phyloP scores from a whole-genome alignment of 2,329 filamentous ascomycete species.

The Corinectria fuckeliana region DNA sequence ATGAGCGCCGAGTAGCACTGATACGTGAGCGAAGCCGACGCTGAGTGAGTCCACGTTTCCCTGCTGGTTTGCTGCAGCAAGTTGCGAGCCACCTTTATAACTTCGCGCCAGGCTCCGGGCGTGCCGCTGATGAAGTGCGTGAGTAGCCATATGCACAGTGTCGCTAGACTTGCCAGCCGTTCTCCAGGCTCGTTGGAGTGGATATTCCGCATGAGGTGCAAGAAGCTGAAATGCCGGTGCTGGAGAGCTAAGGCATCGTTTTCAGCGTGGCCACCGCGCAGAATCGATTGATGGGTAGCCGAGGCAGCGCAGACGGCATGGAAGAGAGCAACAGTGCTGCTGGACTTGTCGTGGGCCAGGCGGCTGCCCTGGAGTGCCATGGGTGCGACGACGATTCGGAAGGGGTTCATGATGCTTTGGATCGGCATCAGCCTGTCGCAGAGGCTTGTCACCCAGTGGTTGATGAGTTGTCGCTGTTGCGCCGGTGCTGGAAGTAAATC shows the following conservation, averaged over 20 bases:
- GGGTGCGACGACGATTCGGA: not conserved
- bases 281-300: not conserved
- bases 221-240: not conserved
- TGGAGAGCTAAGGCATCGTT: not conserved
- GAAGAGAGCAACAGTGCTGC: not conserved
- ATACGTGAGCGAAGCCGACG: not conserved
- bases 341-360: not conserved
- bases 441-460: not conserved
- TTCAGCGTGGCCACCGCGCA: not conserved
- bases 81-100: not conserved
- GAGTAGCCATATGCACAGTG: not conserved
- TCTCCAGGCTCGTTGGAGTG: not conserved
- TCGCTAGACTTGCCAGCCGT: not conserved
- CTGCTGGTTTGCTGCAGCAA: not conserved
- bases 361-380: not conserved
- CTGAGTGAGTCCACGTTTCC: not conserved
- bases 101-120: not conserved
- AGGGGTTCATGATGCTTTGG: not conserved
- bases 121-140: not conserved
- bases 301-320: not conserved
- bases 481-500: not conserved
- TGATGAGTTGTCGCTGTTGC: not conserved
- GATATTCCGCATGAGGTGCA: not conserved
- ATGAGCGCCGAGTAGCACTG: not conserved
- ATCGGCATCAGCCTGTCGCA: not conserved